phyloP scores from a whole-genome alignment of 2,329 filamentous ascomycete species.

The Aspergillus neotritici region DNA sequence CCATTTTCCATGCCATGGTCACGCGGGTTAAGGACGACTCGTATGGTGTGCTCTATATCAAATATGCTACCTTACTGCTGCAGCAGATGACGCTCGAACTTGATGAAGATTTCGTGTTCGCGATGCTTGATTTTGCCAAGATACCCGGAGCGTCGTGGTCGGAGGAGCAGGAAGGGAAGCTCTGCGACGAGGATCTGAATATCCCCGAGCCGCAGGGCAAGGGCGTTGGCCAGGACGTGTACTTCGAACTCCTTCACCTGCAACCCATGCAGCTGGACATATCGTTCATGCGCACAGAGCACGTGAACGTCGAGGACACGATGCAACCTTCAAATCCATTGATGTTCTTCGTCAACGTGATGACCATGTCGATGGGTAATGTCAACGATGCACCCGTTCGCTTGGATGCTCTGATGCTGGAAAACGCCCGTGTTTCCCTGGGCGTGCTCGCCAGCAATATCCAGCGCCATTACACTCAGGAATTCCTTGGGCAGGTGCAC shows the following conservation, averaged over 20 bases:
- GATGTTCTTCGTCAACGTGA: constrained; percentile 97
- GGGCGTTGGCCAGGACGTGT: constrained; percentile 84
- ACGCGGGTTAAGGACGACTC: constrained; percentile 97
- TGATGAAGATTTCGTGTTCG: constrained; percentile 97
- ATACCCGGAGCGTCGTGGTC: constrained; percentile 85
- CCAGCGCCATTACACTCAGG: constrained; percentile 92
- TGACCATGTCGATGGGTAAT: constrained; percentile 99
- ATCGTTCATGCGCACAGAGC: constrained; percentile 93
- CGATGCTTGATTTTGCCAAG: constrained; percentile 89
- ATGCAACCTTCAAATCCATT: constrained; percentile 84
- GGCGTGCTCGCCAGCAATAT: constrained; percentile 79
- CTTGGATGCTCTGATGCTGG: constrained; percentile 87
- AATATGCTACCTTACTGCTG: constrained; percentile 87
- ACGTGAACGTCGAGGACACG: constrained; percentile 93
- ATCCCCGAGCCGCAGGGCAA: constrained; percentile 87
- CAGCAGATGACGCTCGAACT: constrained; percentile 98
- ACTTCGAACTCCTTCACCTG: constrained; percentile 94
- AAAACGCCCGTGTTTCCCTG: constrained; percentile 89
- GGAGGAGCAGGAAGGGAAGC: constrained; percentile 71
- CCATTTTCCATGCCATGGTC: constrained; percentile 84
- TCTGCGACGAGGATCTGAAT: constrained; percentile 84
- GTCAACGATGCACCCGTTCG: constrained; percentile 95
- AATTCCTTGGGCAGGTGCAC: constrained; percentile 92
- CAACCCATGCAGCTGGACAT: constrained; percentile 98
- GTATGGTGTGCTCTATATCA: constrained; percentile 96